Evolutionary conservation across 352 stramenopile genomes (phyloP).

Genomic region (Saprolegnia parasitica): DNA sequence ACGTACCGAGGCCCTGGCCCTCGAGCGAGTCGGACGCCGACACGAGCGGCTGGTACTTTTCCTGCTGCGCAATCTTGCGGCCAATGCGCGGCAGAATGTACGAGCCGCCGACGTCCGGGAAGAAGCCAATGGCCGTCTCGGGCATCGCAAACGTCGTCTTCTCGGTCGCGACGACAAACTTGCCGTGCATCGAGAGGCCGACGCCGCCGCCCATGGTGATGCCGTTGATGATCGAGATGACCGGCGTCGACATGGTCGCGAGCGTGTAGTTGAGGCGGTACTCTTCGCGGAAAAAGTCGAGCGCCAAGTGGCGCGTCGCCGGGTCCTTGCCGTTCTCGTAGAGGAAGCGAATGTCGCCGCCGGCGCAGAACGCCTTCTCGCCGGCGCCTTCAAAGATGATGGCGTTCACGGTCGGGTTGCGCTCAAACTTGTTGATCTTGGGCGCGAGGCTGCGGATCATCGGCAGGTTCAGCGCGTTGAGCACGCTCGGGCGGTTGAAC

Average conservation of each 20-base stretch:
- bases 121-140: slow-evolving; percentile 97
- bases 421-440: slow-evolving; percentile 75
- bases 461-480: slow-evolving; percentile 89
- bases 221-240: slow-evolving; percentile 95
- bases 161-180: slow-evolving; percentile 95
- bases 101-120: slow-evolving; percentile 95
- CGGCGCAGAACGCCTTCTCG: slow-evolving; percentile 91
- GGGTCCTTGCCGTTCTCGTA: slow-evolving; percentile 77
- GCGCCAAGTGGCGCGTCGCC: slow-evolving; percentile 56
- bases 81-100: slow-evolving; percentile 89
- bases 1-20: slow-evolving; percentile 87
- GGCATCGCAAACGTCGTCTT: slow-evolving; percentile 98
- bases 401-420: slow-evolving; percentile 70
- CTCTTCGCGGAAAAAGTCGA: slow-evolving; percentile 95
- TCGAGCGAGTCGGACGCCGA: slow-evolving; percentile 61
- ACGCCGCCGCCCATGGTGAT: slow-evolving; percentile 98
- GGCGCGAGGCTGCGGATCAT: slow-evolving; percentile 90
- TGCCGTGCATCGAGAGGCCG: slow-evolving; percentile 95
- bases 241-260: slow-evolving; percentile 74
- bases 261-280: slow-evolving; percentile 93
- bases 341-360: slow-evolving; percentile 91
- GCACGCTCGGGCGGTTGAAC: slow-evolving; percentile 88
- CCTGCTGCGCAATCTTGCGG: slow-evolving; percentile 55
- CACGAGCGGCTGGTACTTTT: slow-evolving; percentile 69
- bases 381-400: slow-evolving; percentile 79